Evolutionary conservation across 768 basidiomycete species (phyloP).

Genomic region (Amanita subjunquillea): DNA sequence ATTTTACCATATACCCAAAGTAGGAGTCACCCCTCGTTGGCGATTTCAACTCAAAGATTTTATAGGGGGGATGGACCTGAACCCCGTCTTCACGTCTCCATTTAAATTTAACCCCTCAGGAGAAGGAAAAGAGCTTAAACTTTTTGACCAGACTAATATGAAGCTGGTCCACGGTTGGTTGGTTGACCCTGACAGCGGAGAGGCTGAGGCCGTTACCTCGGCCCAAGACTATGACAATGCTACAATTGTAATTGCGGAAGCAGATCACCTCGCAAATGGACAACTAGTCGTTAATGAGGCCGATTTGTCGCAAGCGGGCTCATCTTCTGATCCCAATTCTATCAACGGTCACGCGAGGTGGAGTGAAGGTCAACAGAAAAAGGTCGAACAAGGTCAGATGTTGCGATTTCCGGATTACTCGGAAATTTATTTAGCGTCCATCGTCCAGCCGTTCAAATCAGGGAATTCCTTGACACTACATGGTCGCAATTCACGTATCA

Average conservation of each 20-base stretch:
- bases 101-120: conserved; percentile 59
- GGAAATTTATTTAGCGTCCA: not conserved
- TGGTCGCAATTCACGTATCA: conserved; percentile 83
- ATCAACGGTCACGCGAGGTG: conserved; percentile 19
- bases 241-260: conserved; percentile 66
- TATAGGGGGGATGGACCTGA: conserved; percentile 80
- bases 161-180: conserved; percentile 86
- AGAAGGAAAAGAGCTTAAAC: conserved; percentile 66
- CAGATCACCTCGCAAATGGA: conserved; percentile 63
- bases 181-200: conserved; percentile 56
- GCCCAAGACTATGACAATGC: conserved; percentile 66
- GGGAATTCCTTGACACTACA: conserved; percentile 57
- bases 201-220: conserved; percentile 41
- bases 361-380: conserved; percentile 45
- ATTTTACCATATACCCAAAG: conserved; percentile 73
- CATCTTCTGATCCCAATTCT: conserved; percentile 14
- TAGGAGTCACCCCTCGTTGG: conserved; percentile 24
- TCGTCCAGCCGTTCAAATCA: conserved; percentile 50
- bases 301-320: conserved; percentile 8
- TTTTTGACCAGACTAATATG: conserved; percentile 79
- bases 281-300: conserved; percentile 39
- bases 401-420: conserved; percentile 9
- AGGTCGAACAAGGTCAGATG: conserved; percentile 56
- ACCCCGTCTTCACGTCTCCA: conserved; percentile 69
- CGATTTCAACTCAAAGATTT: not conserved